A percentile compares a stretch with the other conserved stretches of the same genome.
These are phyloP conservation scores for Fusarium sp. DNA, from an alignment of 2,329 filamentous ascomycete genomes.

Conservation along the genomic window DNA sequence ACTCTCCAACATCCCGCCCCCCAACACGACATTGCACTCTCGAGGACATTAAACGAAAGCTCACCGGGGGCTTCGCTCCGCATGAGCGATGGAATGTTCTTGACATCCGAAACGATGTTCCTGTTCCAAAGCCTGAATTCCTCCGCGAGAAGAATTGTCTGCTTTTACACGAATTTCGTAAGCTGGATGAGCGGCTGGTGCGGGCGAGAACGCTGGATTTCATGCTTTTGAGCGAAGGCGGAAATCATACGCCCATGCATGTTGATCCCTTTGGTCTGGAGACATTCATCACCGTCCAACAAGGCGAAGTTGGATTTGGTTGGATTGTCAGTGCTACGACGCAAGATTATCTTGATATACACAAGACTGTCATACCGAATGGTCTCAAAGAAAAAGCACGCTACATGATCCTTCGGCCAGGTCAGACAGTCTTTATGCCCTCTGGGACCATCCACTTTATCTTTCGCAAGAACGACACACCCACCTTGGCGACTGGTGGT, in stretches of 20 bases:
- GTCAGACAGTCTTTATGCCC: not conserved
- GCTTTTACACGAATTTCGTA: not conserved
- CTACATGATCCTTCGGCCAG: not conserved
- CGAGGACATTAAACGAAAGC: not conserved
- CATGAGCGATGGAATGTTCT: not conserved
- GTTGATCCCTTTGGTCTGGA: not conserved
- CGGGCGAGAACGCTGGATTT: not conserved
- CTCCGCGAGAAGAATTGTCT: not conserved
- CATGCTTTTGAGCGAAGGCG: not conserved
- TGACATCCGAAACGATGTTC: not conserved
- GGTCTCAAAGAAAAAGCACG: not conserved
- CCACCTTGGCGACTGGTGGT: not conserved
- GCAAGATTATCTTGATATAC: not conserved
- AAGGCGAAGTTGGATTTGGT: not conserved
- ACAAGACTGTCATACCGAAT: not conserved
- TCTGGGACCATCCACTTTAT: not conserved
- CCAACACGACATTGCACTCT: not conserved
- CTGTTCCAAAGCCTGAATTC: not conserved
- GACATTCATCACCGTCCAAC: not conserved
- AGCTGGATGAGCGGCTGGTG: not conserved
- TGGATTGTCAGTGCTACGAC: not conserved
- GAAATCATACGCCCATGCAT: not conserved
- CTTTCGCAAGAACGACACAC: not conserved
- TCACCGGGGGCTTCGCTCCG: rapidly evolving
- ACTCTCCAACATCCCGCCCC: not conserved